These are phyloP conservation scores for Rhizopogon vesiculosus DNA, from an alignment of 768 basidiomycete genomes.

Conservation along the genomic window DNA sequence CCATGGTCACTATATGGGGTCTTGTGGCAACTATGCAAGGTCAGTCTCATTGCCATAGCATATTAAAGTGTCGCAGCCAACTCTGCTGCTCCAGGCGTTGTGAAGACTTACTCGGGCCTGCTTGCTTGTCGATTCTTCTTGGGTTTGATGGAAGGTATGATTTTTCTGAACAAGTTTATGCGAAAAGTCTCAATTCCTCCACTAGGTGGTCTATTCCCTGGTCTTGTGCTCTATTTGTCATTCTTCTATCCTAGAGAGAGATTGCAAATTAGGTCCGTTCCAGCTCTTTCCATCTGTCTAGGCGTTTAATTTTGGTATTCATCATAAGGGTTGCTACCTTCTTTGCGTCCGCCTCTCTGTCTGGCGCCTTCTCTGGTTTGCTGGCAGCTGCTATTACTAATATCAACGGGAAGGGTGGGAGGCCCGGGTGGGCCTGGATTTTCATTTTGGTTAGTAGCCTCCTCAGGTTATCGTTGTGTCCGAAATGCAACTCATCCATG, in stretches of 20 bases:
- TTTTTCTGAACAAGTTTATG: not conserved
- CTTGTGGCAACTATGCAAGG: slow-evolving; percentile 61
- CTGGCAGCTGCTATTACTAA: slow-evolving; percentile 56
- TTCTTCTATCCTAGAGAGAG: slow-evolving; percentile 35
- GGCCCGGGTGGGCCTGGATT: slow-evolving; percentile 60
- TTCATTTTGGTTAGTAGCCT: slow-evolving; percentile 39
- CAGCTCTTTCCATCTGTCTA: not conserved
- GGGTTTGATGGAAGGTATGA: slow-evolving; percentile 56
- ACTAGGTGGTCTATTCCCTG: slow-evolving; percentile 55
- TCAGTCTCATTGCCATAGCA: slow-evolving; percentile 8
- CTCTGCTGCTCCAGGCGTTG: slow-evolving; percentile 31
- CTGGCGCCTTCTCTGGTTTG: slow-evolving; percentile 61
- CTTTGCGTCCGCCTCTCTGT: slow-evolving; percentile 42
- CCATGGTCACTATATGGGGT: slow-evolving; percentile 67
- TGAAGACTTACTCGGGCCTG: slow-evolving; percentile 47
- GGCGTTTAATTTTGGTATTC: too few relatives aligned
- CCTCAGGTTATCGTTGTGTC: not conserved
- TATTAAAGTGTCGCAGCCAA: not conserved
- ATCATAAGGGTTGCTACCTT: slow-evolving; percentile 32
- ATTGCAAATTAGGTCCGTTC: slow-evolving; percentile 17
- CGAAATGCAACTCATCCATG: not conserved
- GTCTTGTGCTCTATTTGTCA: slow-evolving; percentile 53
- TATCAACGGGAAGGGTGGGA: slow-evolving; percentile 48
- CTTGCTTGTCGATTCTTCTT: slow-evolving; percentile 42
- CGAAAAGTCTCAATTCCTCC: not conserved